A percentile compares a stretch with the other conserved stretches of the same genome.
Evolutionary conservation across 2,329 filamentous ascomycete genomes (phyloP).

Genomic region (Hymenoscyphus albidus): DNA sequence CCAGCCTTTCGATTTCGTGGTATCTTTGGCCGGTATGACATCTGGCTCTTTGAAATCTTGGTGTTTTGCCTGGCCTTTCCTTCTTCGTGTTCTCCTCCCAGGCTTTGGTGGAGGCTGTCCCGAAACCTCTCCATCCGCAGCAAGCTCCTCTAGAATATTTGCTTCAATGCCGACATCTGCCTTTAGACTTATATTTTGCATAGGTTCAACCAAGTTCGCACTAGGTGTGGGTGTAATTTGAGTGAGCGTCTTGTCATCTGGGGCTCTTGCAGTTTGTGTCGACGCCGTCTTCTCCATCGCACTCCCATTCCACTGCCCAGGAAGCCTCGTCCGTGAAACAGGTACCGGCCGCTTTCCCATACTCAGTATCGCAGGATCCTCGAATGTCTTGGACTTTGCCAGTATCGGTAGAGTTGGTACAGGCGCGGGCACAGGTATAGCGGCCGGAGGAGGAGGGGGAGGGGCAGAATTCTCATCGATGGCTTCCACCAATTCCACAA

Average conservation of each 20-base stretch:
- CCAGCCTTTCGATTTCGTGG: conserved; percentile 59
- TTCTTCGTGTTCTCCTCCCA: conserved; percentile 43
- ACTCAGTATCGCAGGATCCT: conserved; percentile 37
- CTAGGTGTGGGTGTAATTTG: conserved; percentile 34
- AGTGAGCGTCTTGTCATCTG: conserved; percentile 20
- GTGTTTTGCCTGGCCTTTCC: conserved; percentile 35
- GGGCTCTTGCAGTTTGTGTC: conserved; percentile 22
- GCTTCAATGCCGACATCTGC: conserved; percentile 20
- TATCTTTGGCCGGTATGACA: conserved; percentile 42
- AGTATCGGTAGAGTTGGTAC: conserved; percentile 11
- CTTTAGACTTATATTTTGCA: conserved; percentile 40
- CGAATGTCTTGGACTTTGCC: conserved; percentile 25
- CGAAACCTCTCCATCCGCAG: conserved; percentile 20
- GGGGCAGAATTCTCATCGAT: conserved; percentile 26
- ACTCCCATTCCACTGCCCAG: conserved; percentile 34
- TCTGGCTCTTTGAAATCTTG: conserved; percentile 38
- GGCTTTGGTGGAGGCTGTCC: conserved; percentile 24
- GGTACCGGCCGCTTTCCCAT: conserved; percentile 36
- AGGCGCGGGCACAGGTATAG: conserved; percentile 7
- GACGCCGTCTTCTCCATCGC: conserved; percentile 31
- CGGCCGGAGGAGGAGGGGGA: conserved; percentile 13
- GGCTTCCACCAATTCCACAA: conserved; percentile 34
- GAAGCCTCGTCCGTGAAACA: conserved; percentile 12
- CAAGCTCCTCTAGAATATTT: conserved; percentile 27
- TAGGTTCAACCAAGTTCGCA: conserved; percentile 43